phyloP scores from a whole-genome alignment of 202 grass and related monocot species.

The Setaria italica region DNA sequence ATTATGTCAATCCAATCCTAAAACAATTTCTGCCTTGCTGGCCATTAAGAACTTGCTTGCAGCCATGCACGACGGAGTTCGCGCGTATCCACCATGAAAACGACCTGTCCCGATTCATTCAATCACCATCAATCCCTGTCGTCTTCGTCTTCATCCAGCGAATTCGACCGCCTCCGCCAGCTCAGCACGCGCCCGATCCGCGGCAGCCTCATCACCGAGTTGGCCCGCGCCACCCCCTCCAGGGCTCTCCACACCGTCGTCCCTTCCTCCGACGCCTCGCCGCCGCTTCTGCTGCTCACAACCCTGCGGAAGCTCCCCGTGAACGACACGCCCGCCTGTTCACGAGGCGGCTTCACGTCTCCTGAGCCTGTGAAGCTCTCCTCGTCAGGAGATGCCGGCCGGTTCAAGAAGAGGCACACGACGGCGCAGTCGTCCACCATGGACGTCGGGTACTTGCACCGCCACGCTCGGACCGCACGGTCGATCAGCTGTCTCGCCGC shows the following conservation, averaged over 20 bases:
- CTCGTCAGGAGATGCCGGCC: neutral
- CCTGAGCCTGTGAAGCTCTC: no score
- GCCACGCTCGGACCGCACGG: constrained; percentile 63
- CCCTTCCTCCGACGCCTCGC: constrained; percentile 27
- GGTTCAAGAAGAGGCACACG: constrained; percentile 76
- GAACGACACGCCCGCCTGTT: constrained; percentile 8
- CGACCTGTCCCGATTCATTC: no score
- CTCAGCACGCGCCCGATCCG: constrained; percentile 48
- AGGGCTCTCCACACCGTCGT: constrained; percentile 59
- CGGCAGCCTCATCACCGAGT: constrained; percentile 63
- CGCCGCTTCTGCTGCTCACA: neutral
- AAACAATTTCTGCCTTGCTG: no score
- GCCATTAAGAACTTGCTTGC: no score
- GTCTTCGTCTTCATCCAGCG: constrained; percentile 47
- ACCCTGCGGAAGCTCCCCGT: constrained; percentile 62
- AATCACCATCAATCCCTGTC: constrained; percentile 17
- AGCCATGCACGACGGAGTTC: no score
- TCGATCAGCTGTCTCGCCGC: constrained; percentile 64
- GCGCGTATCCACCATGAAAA: no score
- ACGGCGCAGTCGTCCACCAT: constrained; percentile 89
- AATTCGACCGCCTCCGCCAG: constrained; percentile 52
- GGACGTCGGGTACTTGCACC: constrained; percentile 72
- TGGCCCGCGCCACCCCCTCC: constrained; percentile 64
- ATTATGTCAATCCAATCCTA: no score
- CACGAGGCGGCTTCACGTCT: neutral